Evolutionary conservation across 805 yeast genomes (phyloP).

Genomic region (Priceomyces fermenticarens): DNA sequence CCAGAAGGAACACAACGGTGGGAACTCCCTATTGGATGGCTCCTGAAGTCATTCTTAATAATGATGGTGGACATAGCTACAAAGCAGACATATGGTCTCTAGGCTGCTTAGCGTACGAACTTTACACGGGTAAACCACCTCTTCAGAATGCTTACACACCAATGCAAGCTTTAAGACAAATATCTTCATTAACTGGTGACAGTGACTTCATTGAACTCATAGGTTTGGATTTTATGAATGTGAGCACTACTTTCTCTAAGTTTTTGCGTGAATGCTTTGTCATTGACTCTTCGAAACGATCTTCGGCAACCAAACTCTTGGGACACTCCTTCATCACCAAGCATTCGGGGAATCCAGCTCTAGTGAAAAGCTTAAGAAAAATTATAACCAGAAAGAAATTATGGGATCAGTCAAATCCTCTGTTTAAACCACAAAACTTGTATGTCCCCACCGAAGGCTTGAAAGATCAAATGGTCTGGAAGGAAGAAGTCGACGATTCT

Average conservation of each 20-base stretch:
- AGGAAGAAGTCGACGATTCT: constrained; percentile 9
- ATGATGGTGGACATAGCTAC: constrained; percentile 51
- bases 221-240: constrained; percentile 18
- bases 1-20: constrained; percentile 43
- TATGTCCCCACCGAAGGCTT: constrained; percentile 38
- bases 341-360: constrained; percentile 8
- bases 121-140: constrained; percentile 74
- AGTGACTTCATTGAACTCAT: constrained; percentile 30
- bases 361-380: constrained; percentile 19
- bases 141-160: constrained; percentile 40
- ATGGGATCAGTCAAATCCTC: constrained; percentile 40
- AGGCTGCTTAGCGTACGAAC: constrained; percentile 75
- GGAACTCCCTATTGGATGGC: constrained; percentile 70
- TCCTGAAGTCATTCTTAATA: constrained; percentile 56
- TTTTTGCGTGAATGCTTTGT: constrained; percentile 33
- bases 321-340: constrained; percentile 31
- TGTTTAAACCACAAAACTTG: constrained; percentile 25
- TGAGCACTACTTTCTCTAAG: constrained; percentile 25
- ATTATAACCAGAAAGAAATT: constrained; percentile 32
- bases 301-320: constrained; percentile 28
- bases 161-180: constrained; percentile 42
- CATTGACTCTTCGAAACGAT: constrained; percentile 29
- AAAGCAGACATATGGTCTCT: constrained; percentile 79
- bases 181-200: constrained; percentile 28
- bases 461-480: constrained; percentile 32